Percentiles rank a stretch among this genome's conserved stretches.
phyloP scores from a whole-genome alignment of 495 filamentous ascomycete genomes.

The Penicillium riverlandense region DNA sequence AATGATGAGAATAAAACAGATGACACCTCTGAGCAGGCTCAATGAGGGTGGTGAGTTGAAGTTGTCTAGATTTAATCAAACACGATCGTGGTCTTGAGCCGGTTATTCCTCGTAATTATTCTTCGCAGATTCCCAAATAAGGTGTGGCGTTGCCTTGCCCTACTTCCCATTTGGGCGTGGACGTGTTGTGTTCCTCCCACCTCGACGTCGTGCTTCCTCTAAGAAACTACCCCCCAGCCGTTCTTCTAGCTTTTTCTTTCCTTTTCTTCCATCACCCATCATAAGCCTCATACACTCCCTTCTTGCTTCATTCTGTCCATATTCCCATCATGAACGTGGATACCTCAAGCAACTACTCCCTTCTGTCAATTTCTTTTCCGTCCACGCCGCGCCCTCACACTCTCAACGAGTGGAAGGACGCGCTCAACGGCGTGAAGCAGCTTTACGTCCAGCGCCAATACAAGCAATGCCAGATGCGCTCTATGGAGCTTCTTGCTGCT shows the following conservation, averaged over 20 bases:
- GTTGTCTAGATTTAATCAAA: too few relatives aligned
- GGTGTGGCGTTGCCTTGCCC: too few relatives aligned
- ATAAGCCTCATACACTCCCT: neutral
- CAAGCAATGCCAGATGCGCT: conserved; percentile 37
- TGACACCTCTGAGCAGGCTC: conserved; percentile 4
- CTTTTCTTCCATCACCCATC: neutral
- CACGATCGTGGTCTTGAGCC: too few relatives aligned
- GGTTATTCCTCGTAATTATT: too few relatives aligned
- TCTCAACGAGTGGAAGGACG: conserved; percentile 24
- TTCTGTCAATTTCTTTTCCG: conserved; percentile 9
- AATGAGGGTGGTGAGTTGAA: neutral
- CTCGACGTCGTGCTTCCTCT: neutral
- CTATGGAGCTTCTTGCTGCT: conserved; percentile 20
- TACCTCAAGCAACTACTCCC: conserved; percentile 11
- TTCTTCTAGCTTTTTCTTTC: neutral
- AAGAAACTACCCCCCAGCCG: neutral
- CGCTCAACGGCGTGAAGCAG: conserved; percentile 25
- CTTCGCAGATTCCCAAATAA: too few relatives aligned
- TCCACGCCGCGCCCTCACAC: conserved; percentile 9
- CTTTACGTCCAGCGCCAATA: conserved; percentile 35
- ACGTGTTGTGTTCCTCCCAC: neutral
- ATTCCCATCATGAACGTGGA: conserved; percentile 11
- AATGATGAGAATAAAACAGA: conserved; percentile 2
- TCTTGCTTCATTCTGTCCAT: neutral
- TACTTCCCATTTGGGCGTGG: too few relatives aligned